Conservation (phyloP, 345 rosid genomes). For the Aquilaria yunnanensis region DNA sequence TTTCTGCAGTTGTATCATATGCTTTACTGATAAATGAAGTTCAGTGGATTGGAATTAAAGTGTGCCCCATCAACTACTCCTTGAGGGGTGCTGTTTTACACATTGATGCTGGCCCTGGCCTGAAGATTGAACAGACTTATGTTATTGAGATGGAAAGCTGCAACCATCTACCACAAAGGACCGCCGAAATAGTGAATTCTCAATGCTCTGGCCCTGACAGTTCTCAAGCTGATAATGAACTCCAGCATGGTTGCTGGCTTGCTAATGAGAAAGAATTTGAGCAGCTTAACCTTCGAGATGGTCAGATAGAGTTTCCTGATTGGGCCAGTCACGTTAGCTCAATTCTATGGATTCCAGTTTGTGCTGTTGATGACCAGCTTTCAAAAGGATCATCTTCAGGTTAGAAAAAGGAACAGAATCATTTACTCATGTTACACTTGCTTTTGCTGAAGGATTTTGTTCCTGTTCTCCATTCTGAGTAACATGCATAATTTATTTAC, state of each 20-base stretch:
- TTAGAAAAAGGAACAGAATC: constrained; percentile 19
- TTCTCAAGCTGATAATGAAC: constrained; percentile 24
- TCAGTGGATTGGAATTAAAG: constrained; percentile 88
- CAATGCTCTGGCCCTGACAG: constrained; percentile 21
- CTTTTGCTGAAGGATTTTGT: constrained; percentile 7
- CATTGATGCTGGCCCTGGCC: constrained; percentile 95
- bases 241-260: too few relatives aligned
- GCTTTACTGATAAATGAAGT: constrained; percentile 85
- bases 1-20: constrained; percentile 78
- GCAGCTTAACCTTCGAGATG: constrained; percentile 50
- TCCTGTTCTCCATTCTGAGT: constrained; percentile 7
- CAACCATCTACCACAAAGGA: constrained; percentile 23
- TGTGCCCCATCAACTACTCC: constrained; percentile 73
- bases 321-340: constrained; percentile 82
- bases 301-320: constrained; percentile 70
- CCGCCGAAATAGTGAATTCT: constrained; percentile 21
- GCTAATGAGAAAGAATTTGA: constrained; percentile 41
- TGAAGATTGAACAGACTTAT: constrained; percentile 68
- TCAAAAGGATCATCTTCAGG: constrained; percentile 93
- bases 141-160: constrained; percentile 83
- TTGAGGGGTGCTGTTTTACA: constrained; percentile 78
- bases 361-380: constrained; percentile 68
- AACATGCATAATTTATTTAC: constrained; percentile 17
- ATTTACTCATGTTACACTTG: constrained; percentile 15
- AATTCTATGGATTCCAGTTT: constrained; percentile 84